Evolutionary conservation across 2,329 filamentous ascomycete species (phyloP).

Genomic region (Calonectria montana): DNA sequence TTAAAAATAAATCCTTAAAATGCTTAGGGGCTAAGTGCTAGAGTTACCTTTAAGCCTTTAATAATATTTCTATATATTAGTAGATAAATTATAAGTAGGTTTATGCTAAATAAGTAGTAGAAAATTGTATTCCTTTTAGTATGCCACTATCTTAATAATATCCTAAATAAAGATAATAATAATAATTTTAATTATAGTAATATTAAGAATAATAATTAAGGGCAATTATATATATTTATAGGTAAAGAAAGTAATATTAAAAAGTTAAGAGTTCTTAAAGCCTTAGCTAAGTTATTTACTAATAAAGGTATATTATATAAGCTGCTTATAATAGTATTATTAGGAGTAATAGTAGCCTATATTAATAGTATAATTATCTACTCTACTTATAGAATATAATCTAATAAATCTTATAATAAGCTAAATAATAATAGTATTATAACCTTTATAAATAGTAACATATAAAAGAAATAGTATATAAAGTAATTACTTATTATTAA

Average conservation of each 20-base stretch:
- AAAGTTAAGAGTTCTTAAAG: slow-evolving; percentile 11
- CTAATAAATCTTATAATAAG: background rate
- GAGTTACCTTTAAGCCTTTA: background rate
- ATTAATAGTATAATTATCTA: slow-evolving; percentile 12
- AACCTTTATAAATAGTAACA: background rate
- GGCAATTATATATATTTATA: background rate
- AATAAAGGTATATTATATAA: slow-evolving; percentile 2
- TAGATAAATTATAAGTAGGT: background rate
- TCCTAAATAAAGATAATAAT: background rate
- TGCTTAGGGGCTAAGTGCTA: background rate
- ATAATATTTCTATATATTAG: background rate
- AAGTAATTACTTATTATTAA: background rate
- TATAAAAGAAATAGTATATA: background rate
- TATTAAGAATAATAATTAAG: background rate
- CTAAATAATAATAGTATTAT: background rate
- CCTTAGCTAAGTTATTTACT: background rate
- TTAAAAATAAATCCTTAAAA: background rate
- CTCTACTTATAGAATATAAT: background rate
- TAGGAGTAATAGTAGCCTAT: background rate
- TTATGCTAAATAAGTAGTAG: slow-evolving; percentile 4
- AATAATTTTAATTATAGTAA: background rate
- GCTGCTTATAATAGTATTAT: slow-evolving; percentile 4
- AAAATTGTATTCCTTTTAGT: slow-evolving; percentile 12
- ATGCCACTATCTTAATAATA: background rate
- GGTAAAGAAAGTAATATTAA: background rate